Evolutionary conservation across 2,329 filamentous ascomycete genomes (phyloP), one percentile per base, ranked within the genome.

Genomic region (Sordariomycetes sp.): DNA sequence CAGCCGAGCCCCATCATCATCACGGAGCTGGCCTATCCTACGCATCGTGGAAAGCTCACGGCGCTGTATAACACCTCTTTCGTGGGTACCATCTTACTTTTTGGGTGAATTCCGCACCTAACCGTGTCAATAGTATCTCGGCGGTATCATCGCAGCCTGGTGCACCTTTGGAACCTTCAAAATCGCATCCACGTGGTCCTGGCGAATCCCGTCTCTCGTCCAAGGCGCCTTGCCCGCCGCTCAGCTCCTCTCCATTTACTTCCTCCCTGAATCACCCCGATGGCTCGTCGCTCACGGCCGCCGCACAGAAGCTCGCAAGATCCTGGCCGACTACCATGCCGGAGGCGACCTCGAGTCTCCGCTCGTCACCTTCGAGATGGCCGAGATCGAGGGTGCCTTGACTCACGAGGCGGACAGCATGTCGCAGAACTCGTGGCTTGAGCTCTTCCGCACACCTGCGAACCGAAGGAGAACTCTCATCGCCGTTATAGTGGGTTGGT

Each of bases 281-380:
- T 54, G 43, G 38, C 53, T 60, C 6, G 42, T 58, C 18, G 53
- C 54, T 12, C 46, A 45, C 16, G 55, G 53, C 19, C 50, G 50
- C 17, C 40, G 49, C 16, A 51, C 51, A 23, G 51, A 62, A 19
- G 59, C 62, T 4, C 49, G 48, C 20, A 47, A 51, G 10, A 54
- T 66, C 8, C 48, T 67, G 3, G 50, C 45, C 4, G 53, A 50
- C 4, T 64, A 62, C 27, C 63, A 66, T 26, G 55, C 60, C 1
- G 63, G 63, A 14, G 61, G 60, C 2, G 57, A 66, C 29, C 38
- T 45, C 0, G 38, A 50, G 11, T 54, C 63, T 10, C 55, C 59
- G 1, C 52, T 68, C 3, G 63, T 66, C 0, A 39, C 46, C 1
- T 51, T 64, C 6, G 55, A 66, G 38, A 53, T 64, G 47, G 53